Conservation (phyloP, 345 rosid genomes). For the Camelina sativa region DNA sequence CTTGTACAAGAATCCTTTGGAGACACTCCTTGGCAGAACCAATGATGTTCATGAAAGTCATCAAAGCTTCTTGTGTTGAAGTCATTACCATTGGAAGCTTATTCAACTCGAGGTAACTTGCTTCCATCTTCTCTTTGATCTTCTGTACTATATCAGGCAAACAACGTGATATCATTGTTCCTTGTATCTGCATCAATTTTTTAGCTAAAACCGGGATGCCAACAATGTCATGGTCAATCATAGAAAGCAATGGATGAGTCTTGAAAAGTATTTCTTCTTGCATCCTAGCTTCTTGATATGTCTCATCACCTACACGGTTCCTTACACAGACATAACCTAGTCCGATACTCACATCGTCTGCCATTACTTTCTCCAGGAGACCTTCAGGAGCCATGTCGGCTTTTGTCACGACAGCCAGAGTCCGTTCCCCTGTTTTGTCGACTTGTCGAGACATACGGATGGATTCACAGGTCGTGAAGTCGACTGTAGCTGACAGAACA, state of each 20-base stretch:
- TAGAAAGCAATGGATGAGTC: conserved; percentile 37
- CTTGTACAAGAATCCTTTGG: conserved; percentile 44
- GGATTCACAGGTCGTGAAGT: conserved; percentile 60
- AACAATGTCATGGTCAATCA: conserved; percentile 46
- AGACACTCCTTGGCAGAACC: conserved; percentile 51
- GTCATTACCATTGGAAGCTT: conserved; percentile 39
- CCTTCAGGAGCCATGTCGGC: conserved; percentile 61
- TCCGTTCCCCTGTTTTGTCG: conserved; percentile 53
- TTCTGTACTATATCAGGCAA: conserved; percentile 43
- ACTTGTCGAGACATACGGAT: conserved; percentile 59
- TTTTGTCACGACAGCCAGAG: conserved; percentile 56
- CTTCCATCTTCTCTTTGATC: conserved; percentile 47
- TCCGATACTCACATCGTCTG: conserved; percentile 60
- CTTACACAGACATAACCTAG: conserved; percentile 61
- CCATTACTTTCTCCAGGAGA: conserved; percentile 53
- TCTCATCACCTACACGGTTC: conserved; percentile 49
- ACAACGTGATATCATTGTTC: conserved; percentile 34
- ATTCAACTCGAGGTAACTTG: conserved; percentile 44
- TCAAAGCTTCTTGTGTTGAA: conserved; percentile 41
- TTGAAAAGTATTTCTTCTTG: conserved; percentile 37
- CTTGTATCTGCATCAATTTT: conserved; percentile 46
- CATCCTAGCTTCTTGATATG: conserved; percentile 43
- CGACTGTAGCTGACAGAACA: conserved; percentile 53
- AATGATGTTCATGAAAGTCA: conserved; percentile 48
- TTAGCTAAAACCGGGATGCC: conserved; percentile 48